phyloP scores from a whole-genome alignment of 768 basidiomycete species.

The Suillus subalutaceus region DNA sequence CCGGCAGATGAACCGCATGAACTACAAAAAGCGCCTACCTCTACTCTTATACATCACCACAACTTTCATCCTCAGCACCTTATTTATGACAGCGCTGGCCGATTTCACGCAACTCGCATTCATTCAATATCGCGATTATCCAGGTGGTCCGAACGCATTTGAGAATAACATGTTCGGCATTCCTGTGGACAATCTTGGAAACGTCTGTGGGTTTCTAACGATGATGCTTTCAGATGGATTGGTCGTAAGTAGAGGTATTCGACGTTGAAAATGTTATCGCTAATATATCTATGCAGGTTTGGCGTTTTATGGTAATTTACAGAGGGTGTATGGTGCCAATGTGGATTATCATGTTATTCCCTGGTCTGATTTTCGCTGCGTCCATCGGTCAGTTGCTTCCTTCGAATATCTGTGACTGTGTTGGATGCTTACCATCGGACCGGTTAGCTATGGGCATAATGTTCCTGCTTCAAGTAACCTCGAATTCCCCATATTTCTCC shows the following conservation, averaged over 20 bases:
- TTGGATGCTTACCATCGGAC: background rate
- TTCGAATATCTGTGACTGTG: background rate
- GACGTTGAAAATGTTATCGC: background rate
- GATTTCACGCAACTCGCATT: constrained; percentile 31
- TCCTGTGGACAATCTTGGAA: constrained; percentile 21
- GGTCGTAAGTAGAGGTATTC: constrained; percentile 14
- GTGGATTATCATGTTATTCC: background rate
- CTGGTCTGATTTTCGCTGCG: background rate
- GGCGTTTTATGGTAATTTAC: constrained; percentile 10
- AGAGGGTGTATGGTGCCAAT: background rate
- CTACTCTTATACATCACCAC: constrained; percentile 10
- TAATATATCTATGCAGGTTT: background rate
- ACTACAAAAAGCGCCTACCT: background rate
- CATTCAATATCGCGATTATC: constrained; percentile 35
- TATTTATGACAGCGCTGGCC: constrained; percentile 21
- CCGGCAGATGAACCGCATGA: background rate
- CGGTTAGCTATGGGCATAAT: background rate
- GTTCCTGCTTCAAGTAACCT: constrained; percentile 2
- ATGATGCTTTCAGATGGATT: constrained; percentile 22
- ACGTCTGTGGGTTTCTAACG: constrained; percentile 16
- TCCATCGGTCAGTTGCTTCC: background rate
- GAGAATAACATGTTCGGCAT: constrained; percentile 23
- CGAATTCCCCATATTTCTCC: constrained; percentile 5
- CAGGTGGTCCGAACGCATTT: constrained; percentile 33
- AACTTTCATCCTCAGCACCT: constrained; percentile 22